These are phyloP conservation scores for Vigna nakashimae DNA, from an alignment of 306 rosid species.

Conservation along the genomic window DNA sequence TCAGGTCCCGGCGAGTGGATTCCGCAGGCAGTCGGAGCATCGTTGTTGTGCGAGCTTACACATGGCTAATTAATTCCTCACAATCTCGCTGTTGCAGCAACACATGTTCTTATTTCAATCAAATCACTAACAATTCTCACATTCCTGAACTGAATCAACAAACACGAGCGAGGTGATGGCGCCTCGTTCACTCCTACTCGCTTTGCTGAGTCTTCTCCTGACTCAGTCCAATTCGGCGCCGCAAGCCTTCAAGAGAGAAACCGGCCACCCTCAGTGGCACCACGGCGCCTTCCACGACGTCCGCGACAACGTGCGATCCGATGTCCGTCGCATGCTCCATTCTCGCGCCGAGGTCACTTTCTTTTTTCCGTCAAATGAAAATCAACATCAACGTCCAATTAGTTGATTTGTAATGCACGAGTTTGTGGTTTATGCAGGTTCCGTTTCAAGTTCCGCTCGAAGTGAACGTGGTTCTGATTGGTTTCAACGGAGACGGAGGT, in stretches of 20 bases:
- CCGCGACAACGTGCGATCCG: constrained; percentile 74
- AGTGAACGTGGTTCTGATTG: constrained; percentile 87
- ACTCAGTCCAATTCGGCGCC: constrained; percentile 72
- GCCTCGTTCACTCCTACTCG: constrained; percentile 40
- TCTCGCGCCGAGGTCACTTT: constrained; percentile 88
- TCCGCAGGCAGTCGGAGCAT: background rate
- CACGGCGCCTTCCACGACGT: constrained; percentile 97
- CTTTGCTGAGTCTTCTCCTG: constrained; percentile 55
- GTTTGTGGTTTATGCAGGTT: constrained; percentile 56
- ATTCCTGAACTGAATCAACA: constrained; percentile 6
- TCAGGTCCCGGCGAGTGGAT: constrained; percentile 42
- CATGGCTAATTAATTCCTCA: constrained; percentile 16
- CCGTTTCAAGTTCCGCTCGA: constrained; percentile 97
- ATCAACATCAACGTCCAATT: background rate
- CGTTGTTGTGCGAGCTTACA: background rate
- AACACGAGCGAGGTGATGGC: constrained; percentile 41
- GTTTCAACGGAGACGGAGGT: constrained; percentile 86
- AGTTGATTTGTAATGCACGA: background rate
- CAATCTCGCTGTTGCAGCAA: constrained; percentile 5
- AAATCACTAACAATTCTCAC: background rate
- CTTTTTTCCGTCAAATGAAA: background rate
- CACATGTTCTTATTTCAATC: constrained; percentile 4
- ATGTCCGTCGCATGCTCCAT: constrained; percentile 94
- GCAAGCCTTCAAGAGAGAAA: constrained; percentile 78
- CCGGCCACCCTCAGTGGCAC: constrained; percentile 92